Percentiles rank a stretch among this genome's conserved stretches.
Conservation (phyloP, 176 grass and related monocot genomes). For the Chrysopogon serrulatus region DNA sequence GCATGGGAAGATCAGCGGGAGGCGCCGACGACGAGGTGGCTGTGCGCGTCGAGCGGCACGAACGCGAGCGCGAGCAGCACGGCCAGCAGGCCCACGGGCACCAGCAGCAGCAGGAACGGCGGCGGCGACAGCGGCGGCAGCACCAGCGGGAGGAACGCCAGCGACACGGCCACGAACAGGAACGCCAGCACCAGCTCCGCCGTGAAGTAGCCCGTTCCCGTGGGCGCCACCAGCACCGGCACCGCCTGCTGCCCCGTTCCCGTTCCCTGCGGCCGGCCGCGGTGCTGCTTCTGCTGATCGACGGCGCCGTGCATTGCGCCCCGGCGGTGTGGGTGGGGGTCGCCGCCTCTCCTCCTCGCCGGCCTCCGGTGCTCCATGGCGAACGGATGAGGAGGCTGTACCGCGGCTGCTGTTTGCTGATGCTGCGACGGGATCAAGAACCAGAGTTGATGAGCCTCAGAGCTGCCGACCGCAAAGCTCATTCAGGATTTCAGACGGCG, state of each 20-base stretch:
- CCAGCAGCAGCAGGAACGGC: slow-evolving; percentile 43
- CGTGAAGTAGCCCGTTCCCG: slow-evolving; percentile 45
- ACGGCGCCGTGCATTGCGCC: neutral
- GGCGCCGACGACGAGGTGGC: slow-evolving; percentile 21
- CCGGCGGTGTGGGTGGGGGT: neutral
- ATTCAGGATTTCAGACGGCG: neutral
- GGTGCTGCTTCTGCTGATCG: neutral
- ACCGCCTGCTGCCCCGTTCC: too few relatives aligned
- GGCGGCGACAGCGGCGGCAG: slow-evolving; percentile 60
- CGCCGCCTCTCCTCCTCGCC: neutral
- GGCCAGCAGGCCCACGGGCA: slow-evolving; percentile 51
- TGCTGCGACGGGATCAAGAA: neutral
- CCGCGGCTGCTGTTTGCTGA: neutral
- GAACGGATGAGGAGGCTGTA: neutral
- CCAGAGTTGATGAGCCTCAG: neutral
- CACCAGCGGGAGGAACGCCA: slow-evolving; percentile 53
- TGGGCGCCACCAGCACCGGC: neutral
- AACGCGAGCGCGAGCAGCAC: slow-evolving; percentile 50
- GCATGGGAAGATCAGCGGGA: neutral
- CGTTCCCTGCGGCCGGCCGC: neutral
- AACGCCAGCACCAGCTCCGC: slow-evolving; percentile 33
- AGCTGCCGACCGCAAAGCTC: neutral
- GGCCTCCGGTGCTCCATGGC: neutral
- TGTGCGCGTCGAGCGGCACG: slow-evolving; percentile 47
- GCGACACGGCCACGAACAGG: slow-evolving; percentile 33